Base-by-base conservation (phyloP, 2,329 filamentous ascomycete genomes). In the Torrubiella hemipterigena region DNA sequence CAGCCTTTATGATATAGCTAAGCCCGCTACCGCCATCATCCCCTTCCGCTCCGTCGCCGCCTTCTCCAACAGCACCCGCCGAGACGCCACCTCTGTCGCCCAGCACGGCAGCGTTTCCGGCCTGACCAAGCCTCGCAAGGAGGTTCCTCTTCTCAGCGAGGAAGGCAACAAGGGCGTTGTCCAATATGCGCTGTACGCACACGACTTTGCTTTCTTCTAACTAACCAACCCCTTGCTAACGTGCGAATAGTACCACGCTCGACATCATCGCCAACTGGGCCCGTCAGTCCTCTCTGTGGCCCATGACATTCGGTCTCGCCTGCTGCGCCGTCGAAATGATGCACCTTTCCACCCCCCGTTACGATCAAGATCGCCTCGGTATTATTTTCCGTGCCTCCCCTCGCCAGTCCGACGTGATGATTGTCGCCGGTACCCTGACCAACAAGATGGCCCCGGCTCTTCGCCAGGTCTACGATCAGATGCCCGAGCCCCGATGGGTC, bases 401-500 rank as follows among this genome's bases (percentile, higher is more conserved):
- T 2, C 78, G 84, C 41, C 84, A 93, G 58, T 82, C 83, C 38
- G 85, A 93, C 56, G 80, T 93, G 42, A 91, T 93, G 84, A 91
- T 93, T 48, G 85, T 93, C 15, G 85, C 86, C 17, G 86, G 86
- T 37, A 94, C 86, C 18, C 71, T 94, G 39, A 93, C 84, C 45
- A 94, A 94, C 69, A 94, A 94, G 67, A 94, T 94, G 86, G 85
- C 84, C 1, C 84, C 86, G 3, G 86, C 86, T 20, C 64, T 94
- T 50, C 71, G 86, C 56, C 83, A 91, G 61, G 80, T 93, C 39
- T 94, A 94, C 63, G 86, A 94, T 57, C 86, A 93, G 66, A 93
- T 93, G 85, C 84, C 85, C 18, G 85, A 93, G 19, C 85, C 85
- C 13, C 71, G 81, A 50, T 93, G 84, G 84, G 84, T 89, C 45